Evolutionary conservation across 192 early-diverging fungal genomes (phyloP).

Genomic region (Cladochytrium replicatum): DNA sequence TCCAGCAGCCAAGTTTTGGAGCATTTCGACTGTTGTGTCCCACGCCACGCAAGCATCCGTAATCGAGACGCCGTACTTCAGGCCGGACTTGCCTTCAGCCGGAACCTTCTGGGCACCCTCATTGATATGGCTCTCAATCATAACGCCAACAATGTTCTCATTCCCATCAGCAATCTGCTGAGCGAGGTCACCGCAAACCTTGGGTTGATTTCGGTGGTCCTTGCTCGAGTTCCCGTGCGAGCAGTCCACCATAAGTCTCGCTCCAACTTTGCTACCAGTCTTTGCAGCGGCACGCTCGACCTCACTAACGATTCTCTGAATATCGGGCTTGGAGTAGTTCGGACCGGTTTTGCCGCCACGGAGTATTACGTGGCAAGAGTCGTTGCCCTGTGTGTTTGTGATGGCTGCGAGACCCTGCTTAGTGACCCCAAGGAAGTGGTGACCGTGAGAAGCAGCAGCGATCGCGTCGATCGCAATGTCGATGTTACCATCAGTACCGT

Average conservation of each 20-base stretch:
- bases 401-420: slow-evolving; percentile 87
- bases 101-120: slow-evolving; percentile 64
- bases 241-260: slow-evolving; percentile 83
- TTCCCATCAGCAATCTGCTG: slow-evolving; percentile 29
- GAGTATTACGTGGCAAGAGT: slow-evolving; percentile 78
- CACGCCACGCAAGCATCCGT: slow-evolving; percentile 92
- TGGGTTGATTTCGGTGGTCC: slow-evolving; percentile 78
- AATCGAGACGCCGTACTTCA: slow-evolving; percentile 84
- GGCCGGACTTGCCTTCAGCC: slow-evolving; percentile 56
- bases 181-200: slow-evolving; percentile 55
- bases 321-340: slow-evolving; percentile 66
- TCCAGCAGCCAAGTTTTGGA: slow-evolving; percentile 68
- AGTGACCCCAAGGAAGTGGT: slow-evolving; percentile 90
- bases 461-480: slow-evolving; percentile 86
- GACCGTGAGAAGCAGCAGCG: slow-evolving; percentile 68
- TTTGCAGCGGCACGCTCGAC: slow-evolving; percentile 50
- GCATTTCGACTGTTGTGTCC: slow-evolving; percentile 67
- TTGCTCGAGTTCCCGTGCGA: slow-evolving; percentile 89
- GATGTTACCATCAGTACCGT: slow-evolving; percentile 82
- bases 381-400: slow-evolving; percentile 78
- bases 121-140: slow-evolving; percentile 87
- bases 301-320: slow-evolving; percentile 45
- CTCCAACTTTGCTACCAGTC: slow-evolving; percentile 36
- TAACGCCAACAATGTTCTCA: slow-evolving; percentile 61
- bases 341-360: slow-evolving; percentile 82